These are phyloP conservation scores for Trichopus zeylanicus DNA, from an alignment of 116 monocot species.

Conservation along the genomic window DNA sequence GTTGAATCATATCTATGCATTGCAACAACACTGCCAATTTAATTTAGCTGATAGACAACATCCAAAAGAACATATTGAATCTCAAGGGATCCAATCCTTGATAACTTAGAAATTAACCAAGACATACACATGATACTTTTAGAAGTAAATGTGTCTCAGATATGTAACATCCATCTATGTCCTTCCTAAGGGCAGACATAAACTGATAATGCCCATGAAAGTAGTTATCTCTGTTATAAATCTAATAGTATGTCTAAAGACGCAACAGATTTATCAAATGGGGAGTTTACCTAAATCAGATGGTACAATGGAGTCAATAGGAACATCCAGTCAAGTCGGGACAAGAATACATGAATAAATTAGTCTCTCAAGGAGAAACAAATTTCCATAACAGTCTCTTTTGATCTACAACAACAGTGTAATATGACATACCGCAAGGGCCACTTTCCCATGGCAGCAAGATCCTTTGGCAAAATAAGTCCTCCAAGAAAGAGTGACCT, in stretches of 20 bases:
- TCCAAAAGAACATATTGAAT: no score
- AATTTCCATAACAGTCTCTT: not conserved
- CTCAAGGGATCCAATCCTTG: no score
- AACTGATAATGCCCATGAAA: not conserved
- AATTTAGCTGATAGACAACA: no score
- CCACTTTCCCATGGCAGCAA: conserved; percentile 1
- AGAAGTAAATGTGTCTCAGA: no score
- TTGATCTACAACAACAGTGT: not conserved
- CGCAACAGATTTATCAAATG: not conserved
- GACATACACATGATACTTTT: no score
- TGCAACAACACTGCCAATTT: no score
- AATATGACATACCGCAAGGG: conserved; percentile 2
- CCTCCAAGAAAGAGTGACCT: not conserved
- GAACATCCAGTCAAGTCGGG: not conserved
- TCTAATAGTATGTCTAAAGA: not conserved
- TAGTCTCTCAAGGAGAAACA: conserved; percentile 3
- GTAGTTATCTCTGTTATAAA: not conserved
- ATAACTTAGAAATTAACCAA: no score
- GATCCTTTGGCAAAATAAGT: not conserved
- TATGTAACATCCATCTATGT: no score
- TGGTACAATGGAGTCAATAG: conserved; percentile 4
- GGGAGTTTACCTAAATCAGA: conserved; percentile 2
- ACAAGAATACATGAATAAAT: conserved; percentile 10
- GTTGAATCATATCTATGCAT: no score
- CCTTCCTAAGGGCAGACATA: not conserved